Conservation (phyloP, 345 rosid species). For the Fremontodendron californicum region DNA sequence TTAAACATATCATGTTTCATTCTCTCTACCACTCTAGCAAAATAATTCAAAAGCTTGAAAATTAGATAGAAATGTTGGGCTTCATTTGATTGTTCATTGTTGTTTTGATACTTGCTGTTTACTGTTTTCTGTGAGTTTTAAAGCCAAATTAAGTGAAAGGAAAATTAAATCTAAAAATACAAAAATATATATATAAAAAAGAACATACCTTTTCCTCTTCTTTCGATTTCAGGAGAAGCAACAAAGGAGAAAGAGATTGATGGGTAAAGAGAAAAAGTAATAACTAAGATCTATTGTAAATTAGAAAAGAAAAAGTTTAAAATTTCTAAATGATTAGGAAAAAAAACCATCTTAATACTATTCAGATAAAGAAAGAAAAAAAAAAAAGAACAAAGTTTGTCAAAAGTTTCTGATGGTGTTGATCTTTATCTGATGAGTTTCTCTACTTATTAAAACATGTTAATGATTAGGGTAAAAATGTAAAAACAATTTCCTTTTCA, state of each 20-base stretch:
- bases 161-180: too few relatives aligned
- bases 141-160: background rate
- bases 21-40: background rate
- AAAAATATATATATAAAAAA: background rate
- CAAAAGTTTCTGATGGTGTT: too few relatives aligned
- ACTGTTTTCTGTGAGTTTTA: background rate
- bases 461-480: too few relatives aligned
- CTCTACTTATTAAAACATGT: too few relatives aligned
- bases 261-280: background rate
- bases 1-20: background rate
- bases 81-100: background rate
- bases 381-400: too few relatives aligned
- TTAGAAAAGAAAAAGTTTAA: too few relatives aligned
- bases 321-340: too few relatives aligned
- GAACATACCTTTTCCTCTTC: background rate
- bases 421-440: too few relatives aligned
- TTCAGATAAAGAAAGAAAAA: too few relatives aligned
- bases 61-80: background rate
- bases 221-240: background rate
- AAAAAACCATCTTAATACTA: too few relatives aligned
- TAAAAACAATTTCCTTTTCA: too few relatives aligned
- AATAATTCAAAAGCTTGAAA: background rate
- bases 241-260: background rate
- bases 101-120: background rate
- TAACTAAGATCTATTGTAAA: background rate